Conservation (phyloP, 1,139 yeast species). For the Nematodospora anomalae region DNA sequence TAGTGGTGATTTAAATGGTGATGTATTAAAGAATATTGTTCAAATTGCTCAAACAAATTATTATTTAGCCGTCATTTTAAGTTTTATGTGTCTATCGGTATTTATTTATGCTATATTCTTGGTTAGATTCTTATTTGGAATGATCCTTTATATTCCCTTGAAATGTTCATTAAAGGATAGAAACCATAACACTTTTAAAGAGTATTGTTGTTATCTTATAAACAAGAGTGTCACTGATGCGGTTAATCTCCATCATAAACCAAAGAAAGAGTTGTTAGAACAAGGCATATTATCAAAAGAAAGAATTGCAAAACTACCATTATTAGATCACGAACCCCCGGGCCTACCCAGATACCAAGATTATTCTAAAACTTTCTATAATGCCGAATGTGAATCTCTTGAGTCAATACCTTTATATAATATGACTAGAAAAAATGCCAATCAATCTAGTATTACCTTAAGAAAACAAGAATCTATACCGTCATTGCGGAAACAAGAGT, state of each 20-base stretch:
- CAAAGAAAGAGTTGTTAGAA: constrained; percentile 32
- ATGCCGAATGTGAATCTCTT: constrained; percentile 6
- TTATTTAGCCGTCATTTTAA: constrained; percentile 66
- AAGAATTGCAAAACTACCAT: constrained; percentile 13
- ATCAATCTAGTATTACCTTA: neutral
- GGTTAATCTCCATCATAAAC: constrained; percentile 50
- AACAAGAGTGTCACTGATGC: constrained; percentile 54
- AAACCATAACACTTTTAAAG: constrained; percentile 47
- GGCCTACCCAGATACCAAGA: constrained; percentile 10
- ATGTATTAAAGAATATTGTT: constrained; percentile 54
- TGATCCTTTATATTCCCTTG: constrained; percentile 56
- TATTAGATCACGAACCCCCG: constrained; percentile 6
- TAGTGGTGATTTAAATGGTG: constrained; percentile 40
- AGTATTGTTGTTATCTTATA: constrained; percentile 57
- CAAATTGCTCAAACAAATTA: constrained; percentile 60
- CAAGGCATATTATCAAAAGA: constrained; percentile 29
- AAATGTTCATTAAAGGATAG: constrained; percentile 42
- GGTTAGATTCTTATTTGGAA: constrained; percentile 56
- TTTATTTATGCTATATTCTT: constrained; percentile 75
- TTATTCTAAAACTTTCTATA: constrained; percentile 6
- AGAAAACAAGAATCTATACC: constrained; percentile 1
- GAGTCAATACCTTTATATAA: constrained; percentile 2
- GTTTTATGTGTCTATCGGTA: constrained; percentile 75
- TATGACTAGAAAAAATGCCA: constrained; percentile 1
- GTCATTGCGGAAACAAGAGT: neutral